phyloP scores from a whole-genome alignment of 345 rosid species.

The Durio zibethinus region DNA sequence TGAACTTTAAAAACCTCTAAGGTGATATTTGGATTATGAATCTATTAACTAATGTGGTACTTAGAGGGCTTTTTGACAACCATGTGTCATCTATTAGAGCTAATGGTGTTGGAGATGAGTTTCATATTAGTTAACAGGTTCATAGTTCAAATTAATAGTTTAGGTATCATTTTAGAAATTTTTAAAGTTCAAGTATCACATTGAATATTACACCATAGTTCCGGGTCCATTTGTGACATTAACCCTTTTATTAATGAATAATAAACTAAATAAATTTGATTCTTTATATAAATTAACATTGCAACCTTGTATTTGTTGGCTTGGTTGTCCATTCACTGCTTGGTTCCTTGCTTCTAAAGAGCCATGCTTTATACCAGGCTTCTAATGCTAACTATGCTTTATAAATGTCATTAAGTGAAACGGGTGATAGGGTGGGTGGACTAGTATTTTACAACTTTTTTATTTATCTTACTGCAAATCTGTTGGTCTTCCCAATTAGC shows the following conservation, averaged over 20 bases:
- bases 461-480: neutral
- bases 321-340: neutral
- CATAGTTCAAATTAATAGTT: too few relatives aligned
- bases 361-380: neutral
- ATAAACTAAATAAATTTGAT: neutral
- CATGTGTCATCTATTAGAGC: too few relatives aligned
- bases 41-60: too few relatives aligned
- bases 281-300: neutral
- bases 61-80: too few relatives aligned
- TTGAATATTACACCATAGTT: too few relatives aligned
- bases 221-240: too few relatives aligned
- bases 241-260: neutral
- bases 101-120: too few relatives aligned
- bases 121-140: too few relatives aligned
- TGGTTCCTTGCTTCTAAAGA: neutral
- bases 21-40: too few relatives aligned
- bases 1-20: too few relatives aligned
- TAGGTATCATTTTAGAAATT: too few relatives aligned
- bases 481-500: neutral
- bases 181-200: too few relatives aligned
- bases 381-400: neutral
- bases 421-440: neutral
- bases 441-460: neutral
- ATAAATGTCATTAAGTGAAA: neutral
- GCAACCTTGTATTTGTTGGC: neutral